Percentiles rank a stretch among this genome's conserved stretches.
These are phyloP conservation scores for Kwoniella bestiolae DNA, from an alignment of 768 basidiomycete species.

Conservation along the genomic window DNA sequence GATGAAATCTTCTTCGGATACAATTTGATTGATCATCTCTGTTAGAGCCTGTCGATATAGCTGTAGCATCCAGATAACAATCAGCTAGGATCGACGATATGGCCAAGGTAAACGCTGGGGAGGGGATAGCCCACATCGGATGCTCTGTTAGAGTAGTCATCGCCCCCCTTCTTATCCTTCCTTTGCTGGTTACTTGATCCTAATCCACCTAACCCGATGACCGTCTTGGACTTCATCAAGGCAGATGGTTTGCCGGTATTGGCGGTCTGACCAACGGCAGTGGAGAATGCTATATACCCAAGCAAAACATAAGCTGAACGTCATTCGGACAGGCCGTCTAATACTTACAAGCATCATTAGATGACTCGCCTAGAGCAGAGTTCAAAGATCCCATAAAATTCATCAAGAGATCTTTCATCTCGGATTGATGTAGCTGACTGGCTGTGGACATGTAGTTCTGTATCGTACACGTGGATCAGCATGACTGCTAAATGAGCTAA, in stretches of 20 bases:
- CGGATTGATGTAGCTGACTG: constrained; percentile 77
- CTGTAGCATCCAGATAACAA: constrained; percentile 58
- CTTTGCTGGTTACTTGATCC: constrained; percentile 67
- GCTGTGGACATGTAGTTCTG: constrained; percentile 89
- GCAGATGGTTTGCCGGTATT: constrained; percentile 59
- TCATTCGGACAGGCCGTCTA: no score
- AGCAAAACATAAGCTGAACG: constrained; percentile 23
- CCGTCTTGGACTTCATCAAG: constrained; percentile 80
- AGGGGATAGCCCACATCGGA: constrained; percentile 67
- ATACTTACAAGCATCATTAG: constrained; percentile 74
- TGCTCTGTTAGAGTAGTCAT: constrained; percentile 69
- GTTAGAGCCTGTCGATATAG: constrained; percentile 71
- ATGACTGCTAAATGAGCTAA: no score
- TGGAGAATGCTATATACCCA: constrained; percentile 40
- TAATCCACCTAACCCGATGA: constrained; percentile 63
- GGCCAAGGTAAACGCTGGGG: not conserved
- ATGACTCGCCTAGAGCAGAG: constrained; percentile 69
- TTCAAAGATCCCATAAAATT: constrained; percentile 67
- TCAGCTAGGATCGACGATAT: not conserved
- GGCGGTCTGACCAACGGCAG: constrained; percentile 36
- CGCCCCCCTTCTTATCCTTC: constrained; percentile 63
- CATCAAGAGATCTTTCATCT: constrained; percentile 75
- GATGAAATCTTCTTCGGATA: constrained; percentile 84
- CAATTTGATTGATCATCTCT: constrained; percentile 74
- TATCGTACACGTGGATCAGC: not conserved